Base-by-base conservation (phyloP, 148 eudicot species). In the Camellia sinensis region DNA sequence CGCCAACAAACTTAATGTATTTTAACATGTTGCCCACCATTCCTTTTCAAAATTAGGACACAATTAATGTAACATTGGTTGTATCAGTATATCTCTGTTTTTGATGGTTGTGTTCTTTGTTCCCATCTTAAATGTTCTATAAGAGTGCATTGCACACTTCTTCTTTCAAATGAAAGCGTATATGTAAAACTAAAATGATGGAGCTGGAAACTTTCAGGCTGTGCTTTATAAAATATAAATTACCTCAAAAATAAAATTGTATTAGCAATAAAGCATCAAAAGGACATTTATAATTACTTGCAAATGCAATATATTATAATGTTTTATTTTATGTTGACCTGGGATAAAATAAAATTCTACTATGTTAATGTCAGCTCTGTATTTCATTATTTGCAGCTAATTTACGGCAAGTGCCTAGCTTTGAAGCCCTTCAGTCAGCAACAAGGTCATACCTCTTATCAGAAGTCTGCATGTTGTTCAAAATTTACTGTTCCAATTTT, bases 361-460 rank as follows among this genome's bases (percentile, higher is more conserved):
- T 46, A 13, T 43, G 22, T 74, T 75, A 61, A 81, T 70, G 5
- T 50, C 4, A 53, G 29, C 22, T 3, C 40, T 53, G 4, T 46
- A 15, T 29, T 46, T 79, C 62, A 43, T 53, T 22, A 56, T 64
- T 50, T 84, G 88, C 92, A 94, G 98, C 87, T 77, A 87, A 84
- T 83, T 75, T 86, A 68, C 85, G 88, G 45, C 89, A 83, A 41
- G 84, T 86, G 71, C 84, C 92, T 80, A 88, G 90, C 77, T 89
- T 81, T 83, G 97, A 91, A 78, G 87, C 94, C 71, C 88, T 88
- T 64, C 97, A 91, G 74, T 85, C 87, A 75, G 87, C 88, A 22
- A 90, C 87, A 45, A 92, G 92, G 98, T 92, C 84, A 77, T 73
- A 73, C 29, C 29, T 82, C n/a, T 12, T 57, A 73, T 50, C 48